These are phyloP conservation scores for Candida fluviatilis DNA, from an alignment of 805 yeast species.

Conservation along the genomic window DNA sequence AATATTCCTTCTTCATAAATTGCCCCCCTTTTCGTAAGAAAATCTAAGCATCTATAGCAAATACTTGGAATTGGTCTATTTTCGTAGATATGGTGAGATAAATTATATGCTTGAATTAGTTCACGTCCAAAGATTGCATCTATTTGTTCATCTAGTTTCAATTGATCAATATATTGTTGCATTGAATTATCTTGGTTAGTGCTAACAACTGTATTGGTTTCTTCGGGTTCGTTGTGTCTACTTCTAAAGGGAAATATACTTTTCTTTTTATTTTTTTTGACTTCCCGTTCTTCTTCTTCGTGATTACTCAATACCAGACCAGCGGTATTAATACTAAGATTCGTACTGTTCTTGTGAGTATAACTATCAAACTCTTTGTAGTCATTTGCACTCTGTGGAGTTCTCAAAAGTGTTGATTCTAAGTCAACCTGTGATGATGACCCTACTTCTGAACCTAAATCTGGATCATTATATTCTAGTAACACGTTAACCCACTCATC, in stretches of 20 bases:
- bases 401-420: not conserved
- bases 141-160: slow-evolving; percentile 30
- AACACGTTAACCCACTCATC: slow-evolving; percentile 61
- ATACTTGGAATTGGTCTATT: slow-evolving; percentile 66
- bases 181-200: slow-evolving; percentile 12
- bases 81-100: slow-evolving; percentile 46
- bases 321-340: slow-evolving; percentile 1
- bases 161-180: slow-evolving; percentile 29
- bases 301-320: not conserved
- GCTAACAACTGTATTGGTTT: not conserved
- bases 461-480: slow-evolving; percentile 27
- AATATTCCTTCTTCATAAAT: slow-evolving; percentile 88
- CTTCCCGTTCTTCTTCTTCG: slow-evolving; percentile 5
- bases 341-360: not conserved
- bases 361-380: no score
- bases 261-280: slow-evolving; percentile 48
- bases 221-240: slow-evolving; percentile 3
- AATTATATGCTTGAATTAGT: slow-evolving; percentile 44
- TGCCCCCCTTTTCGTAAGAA: slow-evolving; percentile 61
- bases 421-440: slow-evolving; percentile 1
- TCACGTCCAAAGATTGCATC: slow-evolving; percentile 63
- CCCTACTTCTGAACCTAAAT: not conserved
- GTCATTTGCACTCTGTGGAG: not conserved
- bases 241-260: slow-evolving; percentile 53
- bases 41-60: slow-evolving; percentile 69